Base-by-base conservation (phyloP, 2,329 filamentous ascomycete species). In the Claviceps sorghi region DNA sequence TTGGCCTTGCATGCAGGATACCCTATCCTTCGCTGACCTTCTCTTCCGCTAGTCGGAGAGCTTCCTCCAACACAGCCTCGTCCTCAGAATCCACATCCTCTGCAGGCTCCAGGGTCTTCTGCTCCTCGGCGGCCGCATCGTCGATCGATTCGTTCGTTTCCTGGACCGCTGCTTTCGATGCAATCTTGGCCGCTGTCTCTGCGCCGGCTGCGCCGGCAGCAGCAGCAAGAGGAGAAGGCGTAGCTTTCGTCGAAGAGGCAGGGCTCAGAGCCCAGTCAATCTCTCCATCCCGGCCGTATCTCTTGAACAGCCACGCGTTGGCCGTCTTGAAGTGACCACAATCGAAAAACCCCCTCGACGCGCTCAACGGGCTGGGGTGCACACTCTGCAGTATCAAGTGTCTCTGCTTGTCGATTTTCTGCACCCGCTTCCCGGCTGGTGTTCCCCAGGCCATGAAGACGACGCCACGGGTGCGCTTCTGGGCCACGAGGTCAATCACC, bases 371-470 rank as follows among this genome's bases (percentile, higher is more conserved):
- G 66, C 88, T 95, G 0, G 93, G 93, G 69, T 98, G 93, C 49
- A 90, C 89, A 61, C 83, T 86, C 69, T 85, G 83, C 58, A 98
- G 73, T 40, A 98, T 87, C 46, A 88, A 75, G 70, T 98, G 91
- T 61, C 77, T 83, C 57, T 79, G 74, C 49, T 69, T 72, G 62
- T 93, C 84, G 50, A 97, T 76, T 59, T 82, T 84, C 43, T 76
- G 70, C 22, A 94, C 87, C 52, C 90, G 75, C 70, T 88, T 86
- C 52, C 83, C 85, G 0, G 93, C 93, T 1, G 88, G 87, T 6
- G 75, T 82, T 17, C 93, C 93, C 93, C 93, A 98, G 0, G 91
- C 91, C 67, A 98, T 72, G 64, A 96, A 98, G 4, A 96, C 93
- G 1, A 98, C 91, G 1, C 93, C 93, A 30, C 77, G 75, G 0